phyloP scores from a whole-genome alignment of 257 asterid genomes.

The Ballota nigra region DNA sequence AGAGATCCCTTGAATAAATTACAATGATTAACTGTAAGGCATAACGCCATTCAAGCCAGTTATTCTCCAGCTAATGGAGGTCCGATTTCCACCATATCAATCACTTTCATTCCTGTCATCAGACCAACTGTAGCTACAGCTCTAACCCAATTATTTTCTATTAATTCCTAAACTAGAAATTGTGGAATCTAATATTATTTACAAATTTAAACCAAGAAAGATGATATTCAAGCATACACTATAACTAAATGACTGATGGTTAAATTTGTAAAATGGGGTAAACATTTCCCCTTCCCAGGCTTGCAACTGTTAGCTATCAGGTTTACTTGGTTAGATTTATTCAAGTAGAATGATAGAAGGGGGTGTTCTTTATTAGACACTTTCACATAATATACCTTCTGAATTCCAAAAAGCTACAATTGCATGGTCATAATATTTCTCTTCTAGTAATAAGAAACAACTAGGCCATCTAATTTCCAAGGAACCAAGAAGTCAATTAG shows the following conservation, averaged over 20 bases:
- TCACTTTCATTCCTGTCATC: too few species aligned
- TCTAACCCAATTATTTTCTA: background rate
- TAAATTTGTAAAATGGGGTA: background rate
- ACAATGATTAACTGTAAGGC: too few species aligned
- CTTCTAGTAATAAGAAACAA: slow-evolving; percentile 19
- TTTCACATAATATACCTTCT: slow-evolving; percentile 24
- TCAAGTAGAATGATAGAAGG: background rate
- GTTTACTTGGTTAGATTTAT: slow-evolving; percentile 6
- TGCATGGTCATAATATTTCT: slow-evolving; percentile 19
- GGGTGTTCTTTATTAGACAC: background rate
- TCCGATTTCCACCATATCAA: too few species aligned
- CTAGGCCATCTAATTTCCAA: background rate
- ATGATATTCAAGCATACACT: background rate
- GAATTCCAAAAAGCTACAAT: slow-evolving; percentile 20
- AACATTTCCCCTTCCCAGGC: background rate
- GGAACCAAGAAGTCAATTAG: slow-evolving; percentile 16
- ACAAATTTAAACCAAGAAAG: slow-evolving; percentile 4
- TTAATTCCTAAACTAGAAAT: background rate
- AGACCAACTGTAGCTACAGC: background rate
- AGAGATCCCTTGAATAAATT: too few species aligned
- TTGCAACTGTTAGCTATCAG: slow-evolving; percentile 15
- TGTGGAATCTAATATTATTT: background rate
- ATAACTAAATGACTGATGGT: background rate
- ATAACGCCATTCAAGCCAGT: too few species aligned
- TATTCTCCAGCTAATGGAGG: too few species aligned